phyloP scores from a whole-genome alignment of 345 rosid genomes.

The Pseudoturritis turrita region DNA sequence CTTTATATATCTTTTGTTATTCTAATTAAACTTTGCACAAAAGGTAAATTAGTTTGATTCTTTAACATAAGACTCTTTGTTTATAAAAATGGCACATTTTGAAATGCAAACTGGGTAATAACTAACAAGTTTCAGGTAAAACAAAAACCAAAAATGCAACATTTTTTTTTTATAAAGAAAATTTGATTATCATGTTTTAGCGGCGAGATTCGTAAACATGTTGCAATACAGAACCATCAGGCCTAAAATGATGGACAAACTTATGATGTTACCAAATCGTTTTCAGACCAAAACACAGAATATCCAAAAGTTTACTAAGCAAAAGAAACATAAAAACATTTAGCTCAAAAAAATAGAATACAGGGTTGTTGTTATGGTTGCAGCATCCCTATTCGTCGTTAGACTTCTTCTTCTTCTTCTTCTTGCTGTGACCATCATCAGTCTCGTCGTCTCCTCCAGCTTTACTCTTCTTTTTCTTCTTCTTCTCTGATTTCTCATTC shows the following conservation, averaged over 20 bases:
- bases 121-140: too few species aligned
- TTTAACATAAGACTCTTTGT: background rate
- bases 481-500: conserved; percentile 26
- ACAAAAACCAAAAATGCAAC: too few species aligned
- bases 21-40: background rate
- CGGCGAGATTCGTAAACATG: too few species aligned
- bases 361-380: conserved; percentile 9
- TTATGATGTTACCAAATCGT: background rate
- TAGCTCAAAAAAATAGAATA: conserved; percentile 4
- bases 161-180: too few species aligned
- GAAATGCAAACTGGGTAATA: background rate
- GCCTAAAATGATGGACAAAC: background rate
- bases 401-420: conserved; percentile 34
- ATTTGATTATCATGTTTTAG: background rate
- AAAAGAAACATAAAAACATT: background rate
- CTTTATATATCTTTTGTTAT: background rate
- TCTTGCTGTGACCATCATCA: conserved; percentile 26
- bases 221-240: background rate
- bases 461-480: conserved; percentile 33
- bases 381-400: conserved; percentile 29
- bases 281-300: conserved; percentile 4
- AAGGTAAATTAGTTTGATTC: background rate
- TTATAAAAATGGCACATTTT: background rate
- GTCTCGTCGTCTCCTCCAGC: conserved; percentile 21
- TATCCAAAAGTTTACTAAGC: background rate